phyloP scores from a whole-genome alignment of 2,329 filamentous ascomycete genomes.

The Madurella fahalii region DNA sequence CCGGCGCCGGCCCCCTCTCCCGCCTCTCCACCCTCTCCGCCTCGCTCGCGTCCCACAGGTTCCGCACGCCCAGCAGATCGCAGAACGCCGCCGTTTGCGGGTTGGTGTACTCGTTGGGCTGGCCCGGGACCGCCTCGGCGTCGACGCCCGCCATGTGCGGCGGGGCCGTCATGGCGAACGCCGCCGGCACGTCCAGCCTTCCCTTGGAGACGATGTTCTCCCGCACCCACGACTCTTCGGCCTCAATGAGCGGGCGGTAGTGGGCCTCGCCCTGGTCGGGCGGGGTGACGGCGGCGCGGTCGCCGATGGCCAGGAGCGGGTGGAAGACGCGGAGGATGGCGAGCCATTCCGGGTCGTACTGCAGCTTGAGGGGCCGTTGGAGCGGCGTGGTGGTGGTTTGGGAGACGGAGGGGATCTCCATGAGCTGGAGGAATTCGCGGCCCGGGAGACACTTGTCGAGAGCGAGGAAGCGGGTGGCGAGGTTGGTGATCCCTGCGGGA shows the following conservation, averaged over 20 bases:
- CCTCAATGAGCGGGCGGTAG: slow-evolving; percentile 65
- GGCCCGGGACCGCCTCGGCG: slow-evolving; percentile 55
- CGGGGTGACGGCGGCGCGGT: slow-evolving; percentile 49
- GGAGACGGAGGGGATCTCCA: slow-evolving; percentile 51
- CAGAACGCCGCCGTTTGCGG: slow-evolving; percentile 84
- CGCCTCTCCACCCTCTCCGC: slow-evolving; percentile 63
- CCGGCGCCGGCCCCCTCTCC: slow-evolving; percentile 51
- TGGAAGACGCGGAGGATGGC: slow-evolving; percentile 85
- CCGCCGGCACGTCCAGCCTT: slow-evolving; percentile 66
- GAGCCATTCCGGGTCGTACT: slow-evolving; percentile 93
- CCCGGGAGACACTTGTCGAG: slow-evolving; percentile 85
- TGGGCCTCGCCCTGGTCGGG: slow-evolving; percentile 62
- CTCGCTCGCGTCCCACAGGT: slow-evolving; percentile 68
- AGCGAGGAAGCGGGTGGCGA: slow-evolving; percentile 75
- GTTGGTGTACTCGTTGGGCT: slow-evolving; percentile 78
- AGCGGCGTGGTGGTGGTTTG: not conserved
- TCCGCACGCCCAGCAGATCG: slow-evolving; percentile 68
- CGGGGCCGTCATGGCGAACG: slow-evolving; percentile 75
- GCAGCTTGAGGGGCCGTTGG: slow-evolving; percentile 44
- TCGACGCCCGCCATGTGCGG: slow-evolving; percentile 55
- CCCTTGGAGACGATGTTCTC: slow-evolving; percentile 62
- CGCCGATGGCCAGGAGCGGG: slow-evolving; percentile 58
- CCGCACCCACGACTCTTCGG: slow-evolving; percentile 74
- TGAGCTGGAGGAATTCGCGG: slow-evolving; percentile 76
- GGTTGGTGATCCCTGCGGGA: slow-evolving; percentile 72